phyloP scores from a whole-genome alignment of 169 alveolate species.

The Plasmodium blacklocki region DNA sequence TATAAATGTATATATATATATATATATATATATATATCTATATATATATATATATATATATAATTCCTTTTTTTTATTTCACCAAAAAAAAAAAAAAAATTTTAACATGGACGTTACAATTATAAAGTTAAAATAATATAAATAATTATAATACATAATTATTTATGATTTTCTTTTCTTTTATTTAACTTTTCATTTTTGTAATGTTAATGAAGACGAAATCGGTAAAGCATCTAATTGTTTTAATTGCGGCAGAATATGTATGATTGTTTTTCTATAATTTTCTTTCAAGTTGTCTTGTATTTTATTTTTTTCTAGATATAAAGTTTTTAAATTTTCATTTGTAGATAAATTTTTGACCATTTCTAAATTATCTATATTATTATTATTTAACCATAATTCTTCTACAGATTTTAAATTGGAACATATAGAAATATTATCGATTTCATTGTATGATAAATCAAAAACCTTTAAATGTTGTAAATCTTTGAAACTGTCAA shows the following conservation, averaged over 20 bases:
- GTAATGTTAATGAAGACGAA: neutral
- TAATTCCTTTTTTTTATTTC: too few relatives aligned
- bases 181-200: neutral
- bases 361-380: slow-evolving; percentile 78
- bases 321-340: slow-evolving; percentile 82
- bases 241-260: slow-evolving; percentile 81
- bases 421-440: slow-evolving; percentile 74
- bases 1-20: too few relatives aligned
- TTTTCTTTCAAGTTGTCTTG: slow-evolving; percentile 86
- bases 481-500: slow-evolving; percentile 13
- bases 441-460: slow-evolving; percentile 84
- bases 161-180: neutral
- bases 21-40: too few relatives aligned
- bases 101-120: too few relatives aligned
- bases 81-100: too few relatives aligned
- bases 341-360: slow-evolving; percentile 74
- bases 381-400: slow-evolving; percentile 88
- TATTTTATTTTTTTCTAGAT: slow-evolving; percentile 87
- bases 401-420: slow-evolving; percentile 83
- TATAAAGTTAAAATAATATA: too few relatives aligned
- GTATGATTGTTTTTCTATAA: slow-evolving; percentile 82
- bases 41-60: too few relatives aligned
- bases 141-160: neutral
- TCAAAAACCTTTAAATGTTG: slow-evolving; percentile 81
- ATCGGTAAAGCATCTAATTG: slow-evolving; percentile 41